phyloP scores from a whole-genome alignment of 2,329 filamentous ascomycete species.

The Talaromyces marneffei region DNA sequence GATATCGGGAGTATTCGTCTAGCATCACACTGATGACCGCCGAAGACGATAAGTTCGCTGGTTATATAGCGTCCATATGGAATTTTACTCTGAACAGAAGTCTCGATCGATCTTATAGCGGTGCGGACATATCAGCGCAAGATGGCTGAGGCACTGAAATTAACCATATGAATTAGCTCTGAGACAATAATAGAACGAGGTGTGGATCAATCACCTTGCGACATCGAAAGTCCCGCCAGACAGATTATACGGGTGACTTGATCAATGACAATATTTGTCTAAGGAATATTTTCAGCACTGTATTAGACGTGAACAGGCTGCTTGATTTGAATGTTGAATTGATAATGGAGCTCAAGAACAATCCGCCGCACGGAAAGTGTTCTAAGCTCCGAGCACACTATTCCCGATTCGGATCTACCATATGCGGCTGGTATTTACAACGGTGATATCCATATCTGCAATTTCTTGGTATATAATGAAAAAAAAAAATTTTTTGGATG shows the following conservation, averaged over 20 bases:
- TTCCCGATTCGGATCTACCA: not conserved
- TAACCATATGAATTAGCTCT: not conserved
- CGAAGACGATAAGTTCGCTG: not conserved
- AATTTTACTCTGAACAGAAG: not conserved
- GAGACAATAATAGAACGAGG: not conserved
- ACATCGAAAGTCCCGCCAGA: not conserved
- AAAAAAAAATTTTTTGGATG: no score
- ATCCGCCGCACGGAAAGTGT: not conserved
- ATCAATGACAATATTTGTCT: not conserved
- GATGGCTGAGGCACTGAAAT: not conserved
- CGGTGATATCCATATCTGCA: not conserved
- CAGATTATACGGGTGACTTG: not conserved
- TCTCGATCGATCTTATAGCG: not conserved
- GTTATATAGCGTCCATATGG: not conserved
- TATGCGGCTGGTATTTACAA: not conserved
- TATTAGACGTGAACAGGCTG: not conserved
- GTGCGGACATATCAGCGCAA: not conserved
- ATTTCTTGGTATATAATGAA: not conserved
- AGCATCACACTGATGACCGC: constrained; percentile 7
- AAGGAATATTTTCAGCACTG: not conserved
- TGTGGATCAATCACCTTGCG: not conserved
- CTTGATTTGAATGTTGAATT: not conserved
- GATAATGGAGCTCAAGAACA: not conserved
- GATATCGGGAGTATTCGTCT: constrained; percentile 29
- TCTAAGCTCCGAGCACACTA: not conserved